A percentile compares a stretch with the other conserved stretches of the same genome.
These are phyloP conservation scores for Castanea sativa DNA, from an alignment of 306 rosid genomes.

Conservation along the genomic window DNA sequence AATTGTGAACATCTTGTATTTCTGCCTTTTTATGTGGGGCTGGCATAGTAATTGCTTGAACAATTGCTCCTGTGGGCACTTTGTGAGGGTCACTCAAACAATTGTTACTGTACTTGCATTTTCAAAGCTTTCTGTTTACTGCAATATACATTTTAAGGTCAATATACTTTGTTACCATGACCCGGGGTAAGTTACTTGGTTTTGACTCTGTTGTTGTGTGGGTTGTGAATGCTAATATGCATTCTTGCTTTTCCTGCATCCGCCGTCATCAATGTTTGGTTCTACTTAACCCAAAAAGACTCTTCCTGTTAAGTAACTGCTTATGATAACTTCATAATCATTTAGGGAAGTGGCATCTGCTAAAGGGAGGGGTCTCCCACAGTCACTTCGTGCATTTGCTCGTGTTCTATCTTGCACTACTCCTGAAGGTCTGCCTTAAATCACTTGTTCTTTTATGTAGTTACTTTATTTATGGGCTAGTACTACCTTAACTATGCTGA, in stretches of 20 bases:
- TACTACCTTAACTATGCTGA: slow-evolving; percentile 1
- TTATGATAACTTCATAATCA: slow-evolving; percentile 17
- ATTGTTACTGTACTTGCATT: too few relatives aligned
- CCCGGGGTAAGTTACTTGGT: neutral
- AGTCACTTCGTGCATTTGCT: slow-evolving; percentile 74
- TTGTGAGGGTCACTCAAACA: too few relatives aligned
- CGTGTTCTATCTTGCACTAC: slow-evolving; percentile 59
- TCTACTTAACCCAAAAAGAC: neutral
- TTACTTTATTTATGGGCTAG: neutral
- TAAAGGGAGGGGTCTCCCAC: slow-evolving; percentile 68
- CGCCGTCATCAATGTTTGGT: neutral
- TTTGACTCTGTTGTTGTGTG: neutral
- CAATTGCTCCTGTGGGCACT: too few relatives aligned
- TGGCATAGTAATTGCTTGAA: too few relatives aligned
- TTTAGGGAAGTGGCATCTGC: slow-evolving; percentile 60
- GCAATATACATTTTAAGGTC: too few relatives aligned
- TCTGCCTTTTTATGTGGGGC: too few relatives aligned
- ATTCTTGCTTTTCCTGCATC: neutral
- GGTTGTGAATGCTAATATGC: neutral
- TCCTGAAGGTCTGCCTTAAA: slow-evolving; percentile 37
- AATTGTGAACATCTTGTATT: neutral
- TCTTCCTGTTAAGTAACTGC: neutral
- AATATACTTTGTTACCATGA: neutral
- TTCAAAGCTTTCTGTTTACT: too few relatives aligned
- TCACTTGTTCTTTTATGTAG: neutral